These are phyloP conservation scores for Lophiotrema nucula DNA, from an alignment of 495 filamentous ascomycete species.

Conservation along the genomic window DNA sequence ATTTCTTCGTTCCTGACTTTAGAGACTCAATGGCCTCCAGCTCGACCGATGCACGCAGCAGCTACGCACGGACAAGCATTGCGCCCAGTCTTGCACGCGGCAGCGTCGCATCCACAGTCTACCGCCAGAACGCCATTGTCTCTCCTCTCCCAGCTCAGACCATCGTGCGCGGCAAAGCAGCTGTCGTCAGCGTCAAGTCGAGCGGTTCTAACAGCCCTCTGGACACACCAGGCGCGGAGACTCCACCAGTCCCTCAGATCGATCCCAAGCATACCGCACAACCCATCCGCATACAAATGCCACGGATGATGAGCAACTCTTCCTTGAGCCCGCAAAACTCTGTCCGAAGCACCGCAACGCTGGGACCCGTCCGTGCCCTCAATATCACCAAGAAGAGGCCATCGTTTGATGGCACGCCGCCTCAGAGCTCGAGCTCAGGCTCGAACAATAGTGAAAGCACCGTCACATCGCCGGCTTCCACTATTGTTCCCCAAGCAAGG, in stretches of 20 bases:
- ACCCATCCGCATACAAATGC: slow-evolving; percentile 38
- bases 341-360: slow-evolving; percentile 33
- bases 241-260: slow-evolving; percentile 34
- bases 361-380: slow-evolving; percentile 36
- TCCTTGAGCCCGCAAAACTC: slow-evolving; percentile 24
- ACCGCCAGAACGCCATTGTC: slow-evolving; percentile 81
- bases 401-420: slow-evolving; percentile 4
- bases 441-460: slow-evolving; percentile 9
- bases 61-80: slow-evolving; percentile 59
- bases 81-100: slow-evolving; percentile 63
- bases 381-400: slow-evolving; percentile 34
- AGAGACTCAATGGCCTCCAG: slow-evolving; percentile 81
- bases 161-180: slow-evolving; percentile 78
- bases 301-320: slow-evolving; percentile 28
- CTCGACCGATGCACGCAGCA: slow-evolving; percentile 61
- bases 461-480: slow-evolving; percentile 13
- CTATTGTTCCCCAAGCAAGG: slow-evolving; percentile 26
- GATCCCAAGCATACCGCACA: slow-evolving; percentile 27
- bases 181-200: slow-evolving; percentile 81
- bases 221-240: slow-evolving; percentile 21
- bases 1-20: slow-evolving; percentile 92
- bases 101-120: slow-evolving; percentile 88
- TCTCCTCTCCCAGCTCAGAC: slow-evolving; percentile 79
- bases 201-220: slow-evolving; percentile 43
- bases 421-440: slow-evolving; percentile 24